Conservation (phyloP, 1,284 basidiomycete species). For the Ustilago tritici region DNA sequence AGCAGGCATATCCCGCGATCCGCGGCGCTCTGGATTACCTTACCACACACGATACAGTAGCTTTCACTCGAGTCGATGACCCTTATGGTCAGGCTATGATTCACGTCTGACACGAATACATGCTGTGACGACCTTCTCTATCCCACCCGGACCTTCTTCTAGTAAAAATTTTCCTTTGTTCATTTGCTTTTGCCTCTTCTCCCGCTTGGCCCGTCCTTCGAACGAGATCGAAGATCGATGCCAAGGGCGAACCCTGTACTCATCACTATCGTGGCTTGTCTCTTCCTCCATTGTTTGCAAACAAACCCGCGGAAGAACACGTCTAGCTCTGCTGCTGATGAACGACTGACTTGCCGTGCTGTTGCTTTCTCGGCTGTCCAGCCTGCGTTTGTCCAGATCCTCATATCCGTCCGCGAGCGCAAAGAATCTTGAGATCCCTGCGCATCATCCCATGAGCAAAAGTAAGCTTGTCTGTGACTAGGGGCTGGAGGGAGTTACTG, state of each 20-base stretch:
- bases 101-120: slow-evolving; percentile 2
- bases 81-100: background rate
- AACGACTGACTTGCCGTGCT: background rate
- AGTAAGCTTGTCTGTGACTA: background rate
- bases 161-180: background rate
- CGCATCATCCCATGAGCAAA: slow-evolving; percentile 1
- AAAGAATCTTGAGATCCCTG: background rate
- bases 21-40: slow-evolving; percentile 6
- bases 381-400: slow-evolving; percentile 2
- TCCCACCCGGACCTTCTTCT: background rate
- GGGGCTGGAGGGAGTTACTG: background rate
- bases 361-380: background rate
- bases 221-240: background rate
- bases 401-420: background rate
- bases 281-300: background rate
- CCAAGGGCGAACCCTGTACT: slow-evolving; percentile 1
- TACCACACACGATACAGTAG: background rate
- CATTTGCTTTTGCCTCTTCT: background rate
- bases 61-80: background rate
- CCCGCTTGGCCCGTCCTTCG: background rate
- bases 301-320: background rate
- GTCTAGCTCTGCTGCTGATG: background rate
- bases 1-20: slow-evolving; percentile 9
- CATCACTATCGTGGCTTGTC: background rate
- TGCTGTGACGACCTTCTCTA: background rate